These are phyloP conservation scores for Lagenidium giganteum DNA, from an alignment of 352 stramenopile genomes.

Conservation along the genomic window DNA sequence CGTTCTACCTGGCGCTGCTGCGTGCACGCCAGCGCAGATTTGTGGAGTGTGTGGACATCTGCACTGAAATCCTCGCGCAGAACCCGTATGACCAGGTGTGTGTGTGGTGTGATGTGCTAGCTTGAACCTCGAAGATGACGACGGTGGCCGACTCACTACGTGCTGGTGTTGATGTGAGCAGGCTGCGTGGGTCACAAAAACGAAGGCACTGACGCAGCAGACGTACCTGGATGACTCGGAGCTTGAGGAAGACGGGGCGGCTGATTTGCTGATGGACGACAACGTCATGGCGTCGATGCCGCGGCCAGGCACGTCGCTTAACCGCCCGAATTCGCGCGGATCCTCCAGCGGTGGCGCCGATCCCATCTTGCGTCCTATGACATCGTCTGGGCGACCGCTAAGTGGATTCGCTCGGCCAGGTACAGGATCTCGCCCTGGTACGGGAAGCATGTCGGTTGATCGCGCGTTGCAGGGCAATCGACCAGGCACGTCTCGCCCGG, in stretches of 20 bases:
- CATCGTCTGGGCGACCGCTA: constrained; percentile 70
- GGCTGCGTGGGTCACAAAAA: constrained; percentile 90
- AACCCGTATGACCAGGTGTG: constrained; percentile 85
- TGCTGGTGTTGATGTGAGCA: constrained; percentile 13
- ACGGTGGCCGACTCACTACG: too few relatives aligned
- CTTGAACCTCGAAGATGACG: too few relatives aligned
- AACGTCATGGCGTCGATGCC: constrained; percentile 88
- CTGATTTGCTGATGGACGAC: constrained; percentile 90
- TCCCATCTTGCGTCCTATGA: constrained; percentile 82
- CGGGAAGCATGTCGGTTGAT: constrained; percentile 71
- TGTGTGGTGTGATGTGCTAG: too few relatives aligned
- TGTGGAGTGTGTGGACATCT: constrained; percentile 78
- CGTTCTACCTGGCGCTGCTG: constrained; percentile 84
- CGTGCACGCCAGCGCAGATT: constrained; percentile 74
- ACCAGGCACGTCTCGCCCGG: constrained; percentile 76
- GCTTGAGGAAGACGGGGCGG: constrained; percentile 87
- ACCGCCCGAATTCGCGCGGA: constrained; percentile 62
- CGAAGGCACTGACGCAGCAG: constrained; percentile 80
- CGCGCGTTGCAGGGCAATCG: constrained; percentile 66
- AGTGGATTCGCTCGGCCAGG: constrained; percentile 86
- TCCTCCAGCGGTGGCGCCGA: constrained; percentile 28
- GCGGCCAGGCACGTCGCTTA: constrained; percentile 85
- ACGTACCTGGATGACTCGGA: constrained; percentile 92
- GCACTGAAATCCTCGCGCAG: constrained; percentile 70
- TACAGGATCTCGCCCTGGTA: constrained; percentile 64